Base-by-base conservation (phyloP, 2,329 filamentous ascomycete species). In the Aspergillus neoniger region DNA sequence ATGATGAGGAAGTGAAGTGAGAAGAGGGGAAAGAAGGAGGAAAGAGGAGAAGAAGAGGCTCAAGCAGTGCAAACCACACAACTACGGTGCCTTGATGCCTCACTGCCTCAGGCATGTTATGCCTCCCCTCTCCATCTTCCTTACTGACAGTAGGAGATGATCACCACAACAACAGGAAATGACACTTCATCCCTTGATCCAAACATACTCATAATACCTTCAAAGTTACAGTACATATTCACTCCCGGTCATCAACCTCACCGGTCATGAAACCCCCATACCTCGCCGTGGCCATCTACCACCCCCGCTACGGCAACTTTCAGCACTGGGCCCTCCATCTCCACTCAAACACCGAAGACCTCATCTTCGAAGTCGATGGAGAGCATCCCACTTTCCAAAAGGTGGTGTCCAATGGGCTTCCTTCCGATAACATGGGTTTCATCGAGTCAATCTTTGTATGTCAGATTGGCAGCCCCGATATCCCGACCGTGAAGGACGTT, bases 341-440 rank as follows among this genome's bases (percentile, higher is more conserved):
- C 4, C 61, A 70, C 23, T 55, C 58, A 14, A 47, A 58, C 15
- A 52, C 51, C 2, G 57, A 62, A 14, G 48, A 66, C 17, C 44
- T 60, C n/a, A 58, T 67, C 39, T 70, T 63, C 48, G 67, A 70
- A 50, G 67, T 69, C 25, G 62, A 61, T 39, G 67, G 69, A 39
- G 58, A 68, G 19, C 63, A 66, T 53, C 66, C 63, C 14, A 52
- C 38, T 15, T 70, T 69, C 49, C 28, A 50, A 6, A 61, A 64
- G 25, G 57, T 62, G 17, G 52, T 56, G 4, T 55, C 62, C 6
- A 10, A 51, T 12, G 55, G 54, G n/a, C 56, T 61, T 15, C 66
- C 67, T 7, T 38, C 58, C 17, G 49, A 59, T 28, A 58, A 55
- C 6, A 43, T 55, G 1, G 58, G 38, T 19, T 62, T 63, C n/a